These are phyloP conservation scores for Pholiota molesta DNA, from an alignment of 768 basidiomycete species.

Conservation along the genomic window DNA sequence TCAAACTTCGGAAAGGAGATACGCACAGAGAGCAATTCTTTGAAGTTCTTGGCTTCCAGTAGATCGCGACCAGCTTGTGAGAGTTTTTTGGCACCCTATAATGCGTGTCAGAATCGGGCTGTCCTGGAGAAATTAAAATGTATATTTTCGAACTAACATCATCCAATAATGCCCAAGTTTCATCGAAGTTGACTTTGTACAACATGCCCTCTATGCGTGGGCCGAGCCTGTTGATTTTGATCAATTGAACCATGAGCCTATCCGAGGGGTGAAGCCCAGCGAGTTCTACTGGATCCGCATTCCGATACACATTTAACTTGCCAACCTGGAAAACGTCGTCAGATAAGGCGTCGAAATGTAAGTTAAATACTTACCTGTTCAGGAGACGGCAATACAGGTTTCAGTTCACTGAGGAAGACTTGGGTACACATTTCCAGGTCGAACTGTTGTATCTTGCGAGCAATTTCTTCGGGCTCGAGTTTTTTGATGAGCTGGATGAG, in stretches of 20 bases:
- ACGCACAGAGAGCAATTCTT: conserved; percentile 83
- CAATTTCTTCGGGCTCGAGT: conserved; percentile 86
- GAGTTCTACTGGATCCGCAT: conserved; percentile 84
- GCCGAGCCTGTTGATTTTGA: conserved; percentile 87
- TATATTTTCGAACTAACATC: conserved; percentile 51
- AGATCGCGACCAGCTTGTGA: conserved; percentile 81
- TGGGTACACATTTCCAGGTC: conserved; percentile 87
- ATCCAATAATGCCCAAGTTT: conserved; percentile 79
- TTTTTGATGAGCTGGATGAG: conserved; percentile 87
- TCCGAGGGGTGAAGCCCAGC: conserved; percentile 91
- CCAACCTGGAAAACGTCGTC: conserved; percentile 57
- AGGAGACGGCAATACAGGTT: conserved; percentile 86
- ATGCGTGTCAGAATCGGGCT: background rate
- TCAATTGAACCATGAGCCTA: conserved; percentile 94
- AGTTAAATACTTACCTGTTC: conserved; percentile 63
- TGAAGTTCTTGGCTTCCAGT: conserved; percentile 83
- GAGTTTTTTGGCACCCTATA: conserved; percentile 78
- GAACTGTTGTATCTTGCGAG: conserved; percentile 80
- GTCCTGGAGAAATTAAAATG: background rate
- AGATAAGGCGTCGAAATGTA: background rate
- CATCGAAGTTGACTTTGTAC: conserved; percentile 87
- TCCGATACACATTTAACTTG: conserved; percentile 88
- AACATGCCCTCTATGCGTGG: conserved; percentile 96
- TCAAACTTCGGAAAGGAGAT: background rate
- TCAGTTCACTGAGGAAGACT: conserved; percentile 86